Base-by-base conservation (phyloP, 805 yeast genomes). In the Metschnikowia santaceciliae region DNA sequence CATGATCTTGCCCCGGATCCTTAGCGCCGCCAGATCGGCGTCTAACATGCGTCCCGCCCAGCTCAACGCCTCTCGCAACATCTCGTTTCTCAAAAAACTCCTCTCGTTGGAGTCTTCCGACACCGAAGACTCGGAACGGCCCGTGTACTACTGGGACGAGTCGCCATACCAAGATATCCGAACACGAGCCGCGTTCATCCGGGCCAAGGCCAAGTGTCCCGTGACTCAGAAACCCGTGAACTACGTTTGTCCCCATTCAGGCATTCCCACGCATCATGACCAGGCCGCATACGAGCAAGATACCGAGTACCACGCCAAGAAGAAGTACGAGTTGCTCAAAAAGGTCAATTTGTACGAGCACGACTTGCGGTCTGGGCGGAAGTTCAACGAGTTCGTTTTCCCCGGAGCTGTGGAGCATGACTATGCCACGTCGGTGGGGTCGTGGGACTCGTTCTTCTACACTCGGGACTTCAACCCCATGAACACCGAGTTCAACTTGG, bases 401-500 rank as follows among this genome's bases (percentile, higher is more conserved):
- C 98, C 99, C 6, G 83, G 81, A 3, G 78, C 75, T 14, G 95
- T 88, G 68, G 87, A 84, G 47, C 76, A 74, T 46, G 97, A 91
- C 64, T 83, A 84, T 54, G 71, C 78, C 53, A 82, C 90, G 53
- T 90, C 90, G 65, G 80, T 90, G 65, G 75, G 83, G 45, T 84
- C 80, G 66, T 94, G 99, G 99, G 98, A 94, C 69, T 76, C 94
- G 8, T 92, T 82, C 62, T 86, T 94, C 65, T 94, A 92, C 69
- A 92, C 98, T 0, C 80, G 99, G 66, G 86, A 86, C 60, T 94
- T 89, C 67, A 86, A 83, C 61, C 92, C 97, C 4, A 92, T 94
- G 98, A 96, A 94, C 69, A 88, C 96, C 4, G 97, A 91, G 68
- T 92, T 89, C 73, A 95, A 92, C 68, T 75, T 92, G 64, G 98